A percentile compares a stretch with the other conserved stretches of the same genome.
Conservation (phyloP, 352 stramenopile species). For the Pythium biforme region DNA sequence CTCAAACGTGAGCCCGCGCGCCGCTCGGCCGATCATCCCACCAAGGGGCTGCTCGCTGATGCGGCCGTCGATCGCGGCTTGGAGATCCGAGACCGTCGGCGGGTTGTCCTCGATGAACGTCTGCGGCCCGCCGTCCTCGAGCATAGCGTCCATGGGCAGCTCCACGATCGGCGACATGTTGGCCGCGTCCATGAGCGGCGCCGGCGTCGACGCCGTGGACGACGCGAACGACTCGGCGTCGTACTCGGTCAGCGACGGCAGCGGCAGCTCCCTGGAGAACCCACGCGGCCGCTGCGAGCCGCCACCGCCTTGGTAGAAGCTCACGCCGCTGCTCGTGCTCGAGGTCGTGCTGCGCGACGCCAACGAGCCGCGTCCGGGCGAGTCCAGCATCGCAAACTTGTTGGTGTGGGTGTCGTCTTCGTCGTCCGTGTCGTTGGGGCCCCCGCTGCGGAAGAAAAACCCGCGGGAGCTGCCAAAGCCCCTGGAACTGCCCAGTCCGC, state of each 20-base stretch:
- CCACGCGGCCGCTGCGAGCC: constrained; percentile 34
- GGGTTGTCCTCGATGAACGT: constrained; percentile 36
- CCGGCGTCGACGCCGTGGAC: constrained; percentile 39
- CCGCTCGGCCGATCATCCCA: not conserved
- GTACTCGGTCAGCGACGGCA: constrained; percentile 71
- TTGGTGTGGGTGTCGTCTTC: constrained; percentile 21
- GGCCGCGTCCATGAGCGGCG: constrained; percentile 28
- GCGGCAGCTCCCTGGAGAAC: constrained; percentile 30
- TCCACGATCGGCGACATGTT: constrained; percentile 56
- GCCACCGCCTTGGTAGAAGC: constrained; percentile 29
- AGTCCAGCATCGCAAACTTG: constrained; percentile 35
- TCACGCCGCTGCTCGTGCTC: constrained; percentile 30
- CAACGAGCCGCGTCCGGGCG: constrained; percentile 14
- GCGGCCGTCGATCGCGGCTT: constrained; percentile 1
- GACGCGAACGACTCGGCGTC: constrained; percentile 28
- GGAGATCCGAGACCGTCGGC: constrained; percentile 9
- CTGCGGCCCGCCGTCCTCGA: constrained; percentile 34
- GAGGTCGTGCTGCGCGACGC: constrained; percentile 19
- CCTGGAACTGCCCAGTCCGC: constrained; percentile 14
- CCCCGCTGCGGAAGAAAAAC: constrained; percentile 25
- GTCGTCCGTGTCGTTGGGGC: constrained; percentile 10
- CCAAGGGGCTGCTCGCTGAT: constrained; percentile 5
- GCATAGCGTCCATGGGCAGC: constrained; percentile 45
- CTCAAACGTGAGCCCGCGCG: constrained; percentile 19
- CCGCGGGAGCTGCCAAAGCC: constrained; percentile 20